Evolutionary conservation across 1,284 basidiomycete species (phyloP).

Genomic region (Macrocybe sp.): DNA sequence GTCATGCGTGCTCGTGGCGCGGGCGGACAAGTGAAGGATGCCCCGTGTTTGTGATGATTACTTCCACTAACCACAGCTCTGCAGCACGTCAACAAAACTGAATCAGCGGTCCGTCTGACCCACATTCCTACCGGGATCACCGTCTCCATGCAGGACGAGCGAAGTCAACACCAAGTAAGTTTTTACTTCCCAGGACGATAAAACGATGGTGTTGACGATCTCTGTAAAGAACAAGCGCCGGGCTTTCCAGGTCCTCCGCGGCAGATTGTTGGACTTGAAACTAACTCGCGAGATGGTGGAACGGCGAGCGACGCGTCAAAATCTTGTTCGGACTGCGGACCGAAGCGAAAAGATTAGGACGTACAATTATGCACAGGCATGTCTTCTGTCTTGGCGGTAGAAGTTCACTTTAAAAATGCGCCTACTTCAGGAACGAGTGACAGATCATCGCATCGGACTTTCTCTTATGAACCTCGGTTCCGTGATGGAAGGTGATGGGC

Average conservation of each 20-base stretch:
- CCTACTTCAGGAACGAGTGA: slow-evolving; percentile 71
- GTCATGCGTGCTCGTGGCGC: slow-evolving; percentile 95
- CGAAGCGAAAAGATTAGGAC: slow-evolving; percentile 92
- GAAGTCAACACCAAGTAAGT: slow-evolving; percentile 88
- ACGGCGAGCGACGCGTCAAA: slow-evolving; percentile 64
- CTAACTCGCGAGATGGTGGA: slow-evolving; percentile 66
- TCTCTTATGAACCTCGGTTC: slow-evolving; percentile 70
- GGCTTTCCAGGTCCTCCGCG: slow-evolving; percentile 83
- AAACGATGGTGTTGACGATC: not conserved
- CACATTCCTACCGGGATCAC: slow-evolving; percentile 92
- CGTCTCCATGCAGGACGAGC: slow-evolving; percentile 98
- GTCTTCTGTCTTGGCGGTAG: slow-evolving; percentile 8
- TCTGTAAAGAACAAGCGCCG: slow-evolving; percentile 71
- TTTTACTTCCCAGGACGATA: not conserved
- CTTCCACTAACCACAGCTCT: slow-evolving; percentile 5
- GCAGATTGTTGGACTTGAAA: slow-evolving; percentile 79
- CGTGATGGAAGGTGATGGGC: slow-evolving; percentile 75
- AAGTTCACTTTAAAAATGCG: not conserved
- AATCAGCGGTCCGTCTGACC: slow-evolving; percentile 95
- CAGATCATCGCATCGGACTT: slow-evolving; percentile 85
- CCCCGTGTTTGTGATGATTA: not conserved
- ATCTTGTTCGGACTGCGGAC: slow-evolving; percentile 76
- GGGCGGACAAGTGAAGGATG: slow-evolving; percentile 77
- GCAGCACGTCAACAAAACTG: slow-evolving; percentile 98
- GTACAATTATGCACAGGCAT: slow-evolving; percentile 86